phyloP scores from a whole-genome alignment of 73 alveolate species.

The Blepharisma stoltei region DNA sequence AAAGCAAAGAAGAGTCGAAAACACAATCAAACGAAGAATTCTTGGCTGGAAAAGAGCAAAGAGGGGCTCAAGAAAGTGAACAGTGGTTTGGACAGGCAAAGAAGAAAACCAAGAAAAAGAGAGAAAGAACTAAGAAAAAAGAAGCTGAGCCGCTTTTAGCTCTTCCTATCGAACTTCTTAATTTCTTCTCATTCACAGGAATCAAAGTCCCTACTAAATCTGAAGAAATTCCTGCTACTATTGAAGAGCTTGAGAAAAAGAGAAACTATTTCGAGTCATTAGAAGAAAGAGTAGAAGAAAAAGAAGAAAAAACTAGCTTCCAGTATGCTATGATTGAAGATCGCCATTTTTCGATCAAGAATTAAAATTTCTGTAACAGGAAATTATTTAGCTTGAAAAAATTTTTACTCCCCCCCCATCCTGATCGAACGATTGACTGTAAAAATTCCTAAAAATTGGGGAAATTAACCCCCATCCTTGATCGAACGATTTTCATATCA shows the following conservation, averaged over 20 bases:
- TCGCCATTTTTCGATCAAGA: too few relatives aligned
- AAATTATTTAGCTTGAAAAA: too few relatives aligned
- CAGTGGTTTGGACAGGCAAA: not conserved
- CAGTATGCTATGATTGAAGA: too few relatives aligned
- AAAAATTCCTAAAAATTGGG: too few relatives aligned
- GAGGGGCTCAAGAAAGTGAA: not conserved
- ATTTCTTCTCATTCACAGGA: not conserved
- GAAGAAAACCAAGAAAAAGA: not conserved
- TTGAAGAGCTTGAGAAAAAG: not conserved
- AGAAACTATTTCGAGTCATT: not conserved
- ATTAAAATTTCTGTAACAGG: too few relatives aligned
- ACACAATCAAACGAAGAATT: not conserved
- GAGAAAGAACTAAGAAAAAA: not conserved
- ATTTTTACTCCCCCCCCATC: too few relatives aligned
- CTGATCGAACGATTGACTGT: too few relatives aligned
- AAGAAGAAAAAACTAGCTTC: not conserved
- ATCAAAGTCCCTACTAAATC: not conserved
- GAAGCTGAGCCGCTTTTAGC: not conserved
- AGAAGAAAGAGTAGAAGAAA: not conserved
- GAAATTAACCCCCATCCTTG: too few relatives aligned
- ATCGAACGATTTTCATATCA: too few relatives aligned
- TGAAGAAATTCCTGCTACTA: not conserved
- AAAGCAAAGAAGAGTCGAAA: conserved; percentile 42
- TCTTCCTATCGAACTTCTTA: not conserved
- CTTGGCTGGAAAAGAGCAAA: not conserved